Evolutionary conservation across 805 yeast genomes (phyloP).

Genomic region (Millerozyma miso): DNA sequence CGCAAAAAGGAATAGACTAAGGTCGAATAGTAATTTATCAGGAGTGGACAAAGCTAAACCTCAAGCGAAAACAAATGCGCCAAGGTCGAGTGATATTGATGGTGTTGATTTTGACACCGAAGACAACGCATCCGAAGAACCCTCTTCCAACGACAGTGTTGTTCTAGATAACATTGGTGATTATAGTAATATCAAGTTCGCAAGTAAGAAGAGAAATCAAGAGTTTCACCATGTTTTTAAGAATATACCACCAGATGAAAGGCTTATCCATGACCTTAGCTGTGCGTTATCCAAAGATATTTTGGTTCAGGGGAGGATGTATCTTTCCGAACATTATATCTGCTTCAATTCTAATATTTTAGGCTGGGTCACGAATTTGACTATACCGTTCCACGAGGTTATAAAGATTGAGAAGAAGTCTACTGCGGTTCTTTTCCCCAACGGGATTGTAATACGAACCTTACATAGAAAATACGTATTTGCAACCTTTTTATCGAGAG

Average conservation of each 20-base stretch:
- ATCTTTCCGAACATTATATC: slow-evolving; percentile 50
- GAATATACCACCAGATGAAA: slow-evolving; percentile 46
- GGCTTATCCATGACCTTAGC: slow-evolving; percentile 55
- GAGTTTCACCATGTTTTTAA: slow-evolving; percentile 61
- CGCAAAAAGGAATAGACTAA: slow-evolving; percentile 17
- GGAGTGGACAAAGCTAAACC: slow-evolving; percentile 7
- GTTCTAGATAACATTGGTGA: slow-evolving; percentile 8
- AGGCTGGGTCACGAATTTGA: slow-evolving; percentile 60
- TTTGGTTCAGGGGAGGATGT: slow-evolving; percentile 62
- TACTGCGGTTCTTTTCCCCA: slow-evolving; percentile 67
- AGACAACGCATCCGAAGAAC: slow-evolving; percentile 5
- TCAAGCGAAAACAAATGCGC: slow-evolving; percentile 1
- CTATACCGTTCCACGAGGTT: slow-evolving; percentile 58
- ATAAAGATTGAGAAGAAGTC: slow-evolving; percentile 60
- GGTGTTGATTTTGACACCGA: slow-evolving; percentile 9
- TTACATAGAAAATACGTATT: slow-evolving; percentile 58
- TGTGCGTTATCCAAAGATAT: slow-evolving; percentile 68
- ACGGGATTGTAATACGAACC: slow-evolving; percentile 61
- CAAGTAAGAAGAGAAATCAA: slow-evolving; percentile 49
- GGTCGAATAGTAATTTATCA: slow-evolving; percentile 8
- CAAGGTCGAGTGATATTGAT: slow-evolving; percentile 3
- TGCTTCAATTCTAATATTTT: slow-evolving; percentile 65
- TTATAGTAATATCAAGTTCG: slow-evolving; percentile 20
- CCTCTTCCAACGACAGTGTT: slow-evolving; percentile 4
- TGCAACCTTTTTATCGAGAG: slow-evolving; percentile 64